Evolutionary conservation across 129 eudicot genomes (phyloP), one percentile per base, ranked within the genome.

Genomic region (Ambrosia artemisiifolia): DNA sequence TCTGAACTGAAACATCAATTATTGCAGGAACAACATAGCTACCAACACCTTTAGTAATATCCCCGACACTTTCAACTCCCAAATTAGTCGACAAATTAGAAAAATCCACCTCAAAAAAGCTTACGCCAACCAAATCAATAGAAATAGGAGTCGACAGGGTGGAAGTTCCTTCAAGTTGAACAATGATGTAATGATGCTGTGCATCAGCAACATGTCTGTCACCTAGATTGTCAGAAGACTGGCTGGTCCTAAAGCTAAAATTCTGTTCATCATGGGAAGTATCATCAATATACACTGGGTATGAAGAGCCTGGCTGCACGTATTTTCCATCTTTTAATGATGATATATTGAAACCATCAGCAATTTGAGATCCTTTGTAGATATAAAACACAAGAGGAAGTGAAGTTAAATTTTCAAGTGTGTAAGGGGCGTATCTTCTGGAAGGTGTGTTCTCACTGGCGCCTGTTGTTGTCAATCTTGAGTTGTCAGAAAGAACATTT

Each of bases 91-190:
- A 73, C 32, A 84, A 79, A 65, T 85, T 84, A 28, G 99, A 94
- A 83, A 95, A 90, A 67, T 95, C 90, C 53, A 88, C 97, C 78
- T 88, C 91, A 74, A 95, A 85, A 78, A 81, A 95, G 75, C 91
- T 88, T 20, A 85, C 89, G 32, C 99, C 99, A 57, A 90, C 99
- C 71, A 90, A 93, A 82, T 95, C 97, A 85, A 95, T 86, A 19
- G 99, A 95, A 65, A 90, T 85, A 30, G 99, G 99, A 79, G 81
- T 54, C 2, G 97, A 95, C 17, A 80, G 81, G 12, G 65, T 75
- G 73, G 91, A 81, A n/a, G 97, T 86, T 73, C 97, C 99, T 80
- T 95, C 97, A 77, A 90, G 85, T 74, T 85, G 96, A 74, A 90
- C 77, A 65, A 72, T 49, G 51, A 95, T 78, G 81, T 86, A 90